Evolutionary conservation across 1,284 basidiomycete genomes (phyloP).

Genomic region (Cystobasidium sp.): DNA sequence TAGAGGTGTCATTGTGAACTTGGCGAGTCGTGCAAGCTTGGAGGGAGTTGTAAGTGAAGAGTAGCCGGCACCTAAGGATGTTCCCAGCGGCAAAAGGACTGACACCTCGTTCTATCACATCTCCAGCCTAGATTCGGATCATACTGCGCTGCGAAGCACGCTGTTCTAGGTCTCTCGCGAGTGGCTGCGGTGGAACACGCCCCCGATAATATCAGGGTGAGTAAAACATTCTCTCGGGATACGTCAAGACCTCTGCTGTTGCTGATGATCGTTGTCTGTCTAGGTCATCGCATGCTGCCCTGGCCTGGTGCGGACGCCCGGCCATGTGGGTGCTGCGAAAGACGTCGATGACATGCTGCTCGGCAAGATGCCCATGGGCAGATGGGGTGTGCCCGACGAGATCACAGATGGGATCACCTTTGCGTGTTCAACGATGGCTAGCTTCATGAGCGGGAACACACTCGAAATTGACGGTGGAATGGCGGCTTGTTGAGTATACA

Average conservation of each 20-base stretch:
- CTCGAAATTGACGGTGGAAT: conserved; percentile 9
- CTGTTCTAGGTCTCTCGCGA: neutral
- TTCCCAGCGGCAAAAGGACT: too few species aligned
- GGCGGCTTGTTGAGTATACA: neutral
- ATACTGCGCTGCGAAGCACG: conserved; percentile 13
- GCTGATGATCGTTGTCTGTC: too few species aligned
- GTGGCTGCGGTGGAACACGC: conserved; percentile 17
- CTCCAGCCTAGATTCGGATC: conserved; percentile 7
- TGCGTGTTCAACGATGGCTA: conserved; percentile 7
- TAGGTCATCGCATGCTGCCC: conserved; percentile 24
- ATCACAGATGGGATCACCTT: conserved; percentile 6
- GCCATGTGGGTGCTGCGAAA: conserved; percentile 17
- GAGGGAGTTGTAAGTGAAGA: conserved; percentile 23
- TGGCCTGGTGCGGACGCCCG: conserved; percentile 11
- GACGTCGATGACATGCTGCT: conserved; percentile 20
- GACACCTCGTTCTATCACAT: neutral
- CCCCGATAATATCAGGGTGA: conserved; percentile 9
- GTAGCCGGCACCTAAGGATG: too few species aligned
- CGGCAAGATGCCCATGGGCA: neutral
- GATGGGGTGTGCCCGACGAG: conserved; percentile 9
- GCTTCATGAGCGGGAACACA: conserved; percentile 3
- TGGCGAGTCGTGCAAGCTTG: conserved; percentile 8
- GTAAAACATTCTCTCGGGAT: too few species aligned
- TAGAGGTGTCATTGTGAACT: conserved; percentile 21
- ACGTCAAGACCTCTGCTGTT: too few species aligned